Conservation (phyloP, 208 protist species). For the Tritrichomonas musculus region DNA sequence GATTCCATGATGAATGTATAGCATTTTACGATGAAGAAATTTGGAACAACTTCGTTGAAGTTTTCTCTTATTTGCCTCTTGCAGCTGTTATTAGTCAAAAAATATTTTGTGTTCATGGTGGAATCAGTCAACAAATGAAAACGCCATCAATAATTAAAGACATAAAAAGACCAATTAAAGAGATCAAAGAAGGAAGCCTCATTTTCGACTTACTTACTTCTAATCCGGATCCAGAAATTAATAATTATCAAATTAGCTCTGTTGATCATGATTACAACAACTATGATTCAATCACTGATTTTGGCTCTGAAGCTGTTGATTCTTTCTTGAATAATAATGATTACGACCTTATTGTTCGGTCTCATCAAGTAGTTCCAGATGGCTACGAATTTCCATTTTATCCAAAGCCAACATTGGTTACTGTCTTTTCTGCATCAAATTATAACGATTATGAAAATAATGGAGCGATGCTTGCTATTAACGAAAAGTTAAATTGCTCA, state of each 20-base stretch:
- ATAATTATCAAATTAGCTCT: too few species aligned
- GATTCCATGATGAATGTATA: neutral
- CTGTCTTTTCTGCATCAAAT: slow-evolving; percentile 98
- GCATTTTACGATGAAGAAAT: neutral
- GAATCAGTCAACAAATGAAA: too few species aligned
- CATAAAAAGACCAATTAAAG: too few species aligned
- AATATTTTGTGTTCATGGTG: neutral
- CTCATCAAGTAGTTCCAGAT: slow-evolving; percentile 74
- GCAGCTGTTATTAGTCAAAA: neutral
- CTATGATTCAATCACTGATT: slow-evolving; percentile 48
- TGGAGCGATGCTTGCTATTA: neutral
- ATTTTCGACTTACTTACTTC: neutral
- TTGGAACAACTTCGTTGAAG: neutral
- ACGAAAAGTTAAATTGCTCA: too few species aligned
- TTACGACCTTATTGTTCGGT: slow-evolving; percentile 81
- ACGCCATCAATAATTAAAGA: too few species aligned
- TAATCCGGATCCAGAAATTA: neutral
- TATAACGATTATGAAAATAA: slow-evolving; percentile 60
- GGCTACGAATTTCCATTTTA: slow-evolving; percentile 55
- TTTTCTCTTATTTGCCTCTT: neutral
- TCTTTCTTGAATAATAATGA: slow-evolving; percentile 77
- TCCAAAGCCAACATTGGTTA: slow-evolving; percentile 93
- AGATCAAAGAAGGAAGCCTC: slow-evolving; percentile 60
- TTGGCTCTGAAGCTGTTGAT: slow-evolving; percentile 67
- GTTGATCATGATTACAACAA: too few species aligned